Conservation (phyloP, 352 stramenopile genomes). For the Pythium phragmiticola region DNA sequence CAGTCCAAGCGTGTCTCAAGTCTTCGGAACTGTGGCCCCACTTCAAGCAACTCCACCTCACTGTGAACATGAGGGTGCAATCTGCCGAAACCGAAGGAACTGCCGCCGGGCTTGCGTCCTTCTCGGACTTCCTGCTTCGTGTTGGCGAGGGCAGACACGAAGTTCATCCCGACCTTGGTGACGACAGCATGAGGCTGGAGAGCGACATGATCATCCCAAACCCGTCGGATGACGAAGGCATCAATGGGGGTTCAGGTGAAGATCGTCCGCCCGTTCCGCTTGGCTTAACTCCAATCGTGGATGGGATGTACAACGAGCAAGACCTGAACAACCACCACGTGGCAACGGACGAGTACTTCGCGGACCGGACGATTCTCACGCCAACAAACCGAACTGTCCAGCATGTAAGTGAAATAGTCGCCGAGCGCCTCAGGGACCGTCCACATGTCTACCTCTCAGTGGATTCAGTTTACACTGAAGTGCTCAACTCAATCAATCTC, state of each 20-base stretch:
- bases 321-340: constrained; percentile 7
- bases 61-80: too few relatives aligned
- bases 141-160: constrained; percentile 11
- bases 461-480: constrained; percentile 12
- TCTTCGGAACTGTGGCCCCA: background rate
- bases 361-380: constrained; percentile 15
- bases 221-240: background rate
- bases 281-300: background rate
- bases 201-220: background rate
- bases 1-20: background rate
- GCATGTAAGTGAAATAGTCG: constrained; percentile 13
- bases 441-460: constrained; percentile 15
- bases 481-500: constrained; percentile 19
- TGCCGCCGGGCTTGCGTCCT: background rate
- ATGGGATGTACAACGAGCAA: constrained; percentile 15
- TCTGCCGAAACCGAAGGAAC: too few relatives aligned
- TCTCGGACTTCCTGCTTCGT: background rate
- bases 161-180: background rate
- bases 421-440: background rate
- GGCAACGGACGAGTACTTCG: constrained; percentile 21
- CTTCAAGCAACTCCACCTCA: too few relatives aligned
- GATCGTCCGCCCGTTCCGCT: background rate
- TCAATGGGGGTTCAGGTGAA: background rate
- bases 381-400: constrained; percentile 19
- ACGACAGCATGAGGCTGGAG: background rate